Percentiles rank a stretch among this genome's conserved stretches.
Conservation (phyloP, 1,139 yeast genomes). For the Kazachstania sp. region DNA sequence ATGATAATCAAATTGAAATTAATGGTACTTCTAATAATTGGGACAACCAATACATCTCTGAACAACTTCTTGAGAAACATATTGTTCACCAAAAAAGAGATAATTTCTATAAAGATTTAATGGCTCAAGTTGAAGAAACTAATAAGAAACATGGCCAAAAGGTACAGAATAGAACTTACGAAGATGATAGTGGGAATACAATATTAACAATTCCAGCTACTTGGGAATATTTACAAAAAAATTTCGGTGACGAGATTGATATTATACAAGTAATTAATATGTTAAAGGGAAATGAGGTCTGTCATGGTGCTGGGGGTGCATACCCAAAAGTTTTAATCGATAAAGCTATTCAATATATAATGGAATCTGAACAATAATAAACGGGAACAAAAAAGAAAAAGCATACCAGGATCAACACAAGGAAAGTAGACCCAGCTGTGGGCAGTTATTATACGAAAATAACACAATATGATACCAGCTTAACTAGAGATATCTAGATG, state of each 20-base stretch:
- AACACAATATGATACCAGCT: too few relatives aligned
- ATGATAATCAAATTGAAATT: background rate
- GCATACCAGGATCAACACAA: too few relatives aligned
- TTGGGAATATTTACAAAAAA: constrained; percentile 60
- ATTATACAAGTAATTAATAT: constrained; percentile 47
- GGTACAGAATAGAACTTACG: constrained; percentile 3
- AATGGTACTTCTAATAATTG: background rate
- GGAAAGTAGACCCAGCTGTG: too few relatives aligned
- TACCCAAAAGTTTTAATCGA: constrained; percentile 48
- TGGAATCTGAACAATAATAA: background rate
- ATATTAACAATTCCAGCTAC: constrained; percentile 67
- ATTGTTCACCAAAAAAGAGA: background rate
- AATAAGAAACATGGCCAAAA: background rate
- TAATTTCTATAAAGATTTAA: background rate
- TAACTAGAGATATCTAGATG: too few relatives aligned
- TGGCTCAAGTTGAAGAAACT: background rate
- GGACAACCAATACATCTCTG: background rate
- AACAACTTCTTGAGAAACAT: constrained; percentile 1
- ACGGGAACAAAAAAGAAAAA: too few relatives aligned
- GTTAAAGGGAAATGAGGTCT: constrained; percentile 58
- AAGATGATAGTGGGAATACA: constrained; percentile 23
- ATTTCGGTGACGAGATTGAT: constrained; percentile 47
- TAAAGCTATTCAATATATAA: constrained; percentile 16
- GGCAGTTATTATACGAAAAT: too few relatives aligned
- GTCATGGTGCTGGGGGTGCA: constrained; percentile 84